phyloP scores from a whole-genome alignment of 2,329 filamentous ascomycete genomes.

The Colletotrichum salicis region DNA sequence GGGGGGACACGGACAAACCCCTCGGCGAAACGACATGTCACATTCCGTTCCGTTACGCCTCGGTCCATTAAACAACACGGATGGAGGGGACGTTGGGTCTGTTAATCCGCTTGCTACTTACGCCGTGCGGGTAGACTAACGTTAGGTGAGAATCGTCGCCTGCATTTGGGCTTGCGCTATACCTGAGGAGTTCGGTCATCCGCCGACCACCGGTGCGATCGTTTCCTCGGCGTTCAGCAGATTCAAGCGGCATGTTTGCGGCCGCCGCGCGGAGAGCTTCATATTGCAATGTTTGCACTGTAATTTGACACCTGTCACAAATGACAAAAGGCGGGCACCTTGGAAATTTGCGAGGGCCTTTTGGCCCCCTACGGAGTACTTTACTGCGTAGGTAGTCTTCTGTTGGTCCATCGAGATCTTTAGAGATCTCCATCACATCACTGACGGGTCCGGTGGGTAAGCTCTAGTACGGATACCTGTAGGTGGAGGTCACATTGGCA shows the following conservation, averaged over 20 bases:
- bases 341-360: not conserved
- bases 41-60: not conserved
- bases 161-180: not conserved
- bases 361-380: not conserved
- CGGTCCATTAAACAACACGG: not conserved
- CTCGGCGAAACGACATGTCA: slow-evolving; percentile 18
- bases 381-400: not conserved
- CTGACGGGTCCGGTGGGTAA: not conserved
- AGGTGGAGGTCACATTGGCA: slow-evolving; percentile 1
- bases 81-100: not conserved
- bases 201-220: slow-evolving; percentile 9
- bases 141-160: slow-evolving; percentile 2
- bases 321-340: slow-evolving; percentile 5
- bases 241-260: not conserved
- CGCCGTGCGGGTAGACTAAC: not conserved
- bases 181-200: slow-evolving; percentile 13
- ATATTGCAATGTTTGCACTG: not conserved
- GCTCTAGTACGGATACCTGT: too few relatives aligned
- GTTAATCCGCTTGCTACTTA: not conserved
- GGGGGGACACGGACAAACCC: not conserved
- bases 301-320: slow-evolving; percentile 22
- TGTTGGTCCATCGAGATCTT: slow-evolving; percentile 31
- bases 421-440: slow-evolving; percentile 25
- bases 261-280: not conserved
- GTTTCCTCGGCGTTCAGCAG: not conserved